These are phyloP conservation scores for Chytriomyces confervae DNA, from an alignment of 192 early-diverging fungal species.

Conservation along the genomic window DNA sequence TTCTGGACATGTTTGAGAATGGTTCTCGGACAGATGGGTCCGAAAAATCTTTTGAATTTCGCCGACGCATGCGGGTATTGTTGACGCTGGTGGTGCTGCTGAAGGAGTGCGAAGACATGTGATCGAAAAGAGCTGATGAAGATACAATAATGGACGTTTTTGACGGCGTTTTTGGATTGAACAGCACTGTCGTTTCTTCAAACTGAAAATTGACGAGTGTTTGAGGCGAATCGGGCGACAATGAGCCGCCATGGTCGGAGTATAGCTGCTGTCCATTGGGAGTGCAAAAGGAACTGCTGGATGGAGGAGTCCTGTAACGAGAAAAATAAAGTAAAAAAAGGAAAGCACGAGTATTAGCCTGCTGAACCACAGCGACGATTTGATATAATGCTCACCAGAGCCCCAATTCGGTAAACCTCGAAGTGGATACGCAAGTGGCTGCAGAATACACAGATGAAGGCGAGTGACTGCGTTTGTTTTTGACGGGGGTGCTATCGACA, in stretches of 20 bases:
- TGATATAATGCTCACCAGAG: not conserved
- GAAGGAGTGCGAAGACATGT: not conserved
- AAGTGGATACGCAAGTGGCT: not conserved
- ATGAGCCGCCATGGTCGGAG: too few relatives aligned
- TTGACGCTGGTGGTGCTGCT: not conserved
- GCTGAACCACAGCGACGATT: not conserved
- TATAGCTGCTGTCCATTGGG: not conserved
- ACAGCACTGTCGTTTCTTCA: too few relatives aligned
- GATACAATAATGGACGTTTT: not conserved
- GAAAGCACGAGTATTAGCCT: too few relatives aligned
- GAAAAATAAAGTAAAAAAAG: not conserved
- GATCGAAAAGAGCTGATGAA: not conserved
- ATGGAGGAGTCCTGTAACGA: not conserved
- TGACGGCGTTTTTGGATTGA: too few relatives aligned
- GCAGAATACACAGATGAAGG: not conserved
- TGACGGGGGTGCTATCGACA: not conserved
- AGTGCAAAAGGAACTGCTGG: not conserved
- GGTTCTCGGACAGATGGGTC: not conserved
- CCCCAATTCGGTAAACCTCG: not conserved
- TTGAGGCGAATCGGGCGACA: too few relatives aligned
- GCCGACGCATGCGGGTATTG: not conserved
- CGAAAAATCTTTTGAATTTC: not conserved
- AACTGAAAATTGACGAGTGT: too few relatives aligned
- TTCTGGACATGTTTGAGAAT: not conserved
- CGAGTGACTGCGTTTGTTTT: not conserved